Base-by-base conservation (phyloP, 2,329 filamentous ascomycete genomes). In the Aciculosporium take region DNA sequence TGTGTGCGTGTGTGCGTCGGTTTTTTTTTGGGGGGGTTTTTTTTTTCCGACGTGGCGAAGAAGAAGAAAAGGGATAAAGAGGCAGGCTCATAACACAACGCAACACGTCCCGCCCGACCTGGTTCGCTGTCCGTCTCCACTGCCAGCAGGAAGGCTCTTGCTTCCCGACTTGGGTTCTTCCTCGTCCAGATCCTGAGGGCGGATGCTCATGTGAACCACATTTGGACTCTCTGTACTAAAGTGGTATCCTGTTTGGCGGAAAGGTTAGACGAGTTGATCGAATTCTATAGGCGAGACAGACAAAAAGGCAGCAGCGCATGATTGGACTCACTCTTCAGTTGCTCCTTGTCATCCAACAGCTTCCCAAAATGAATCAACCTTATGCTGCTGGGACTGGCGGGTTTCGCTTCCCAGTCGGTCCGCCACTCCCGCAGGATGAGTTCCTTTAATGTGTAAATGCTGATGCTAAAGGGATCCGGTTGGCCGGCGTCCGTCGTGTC, bases 201-300 rank as follows among this genome's bases (percentile, higher is more conserved):
- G 83, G 51, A 94, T 79, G 5, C 84, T 89, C 86, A 94, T 94
- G 61, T 94, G 87, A n/a, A 94, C 79, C 23, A 94, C 84, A 50
- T 94, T 94, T 7, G 84, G 76, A 9, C 71, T 67, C 47, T 86
- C 80, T 24, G 70, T 69, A 54, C 76, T 83, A 55, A 93, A 86
- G 46, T 78, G 81, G 54, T 84, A 88, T 49, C 88, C 86, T 94
- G 53, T 5, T 36, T n/a, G 7, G 20, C 17, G 20, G 13, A 18
- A 27, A 5, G 13, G 37, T 49, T 35, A 48, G 45, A 34, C 13
- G 12, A 23, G 23, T 18, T 29, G 17, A 28, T n/a, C n/a, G n/a
- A n/a, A n/a, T n/a, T n/a, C n/a, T n/a, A n/a, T n/a, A n/a, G n/a
- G n/a, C n/a, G n/a, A n/a, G n/a, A n/a, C n/a, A n/a, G n/a, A n/a